These are phyloP conservation scores for Cladosporium phlei DNA, from an alignment of 2,329 filamentous ascomycete species.

Conservation along the genomic window DNA sequence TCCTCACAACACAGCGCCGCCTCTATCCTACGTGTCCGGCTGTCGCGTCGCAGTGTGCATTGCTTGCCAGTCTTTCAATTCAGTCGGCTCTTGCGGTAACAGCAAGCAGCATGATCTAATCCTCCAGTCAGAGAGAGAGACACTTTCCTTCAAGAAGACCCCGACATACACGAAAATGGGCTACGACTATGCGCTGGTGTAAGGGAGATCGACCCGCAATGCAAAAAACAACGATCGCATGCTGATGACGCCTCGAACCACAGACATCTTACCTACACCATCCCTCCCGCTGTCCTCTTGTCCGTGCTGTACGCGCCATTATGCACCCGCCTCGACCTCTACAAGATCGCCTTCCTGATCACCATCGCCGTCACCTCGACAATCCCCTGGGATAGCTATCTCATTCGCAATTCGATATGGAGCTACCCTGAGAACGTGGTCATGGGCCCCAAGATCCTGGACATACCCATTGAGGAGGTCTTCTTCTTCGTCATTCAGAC, in stretches of 20 bases:
- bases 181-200: constrained; percentile 60
- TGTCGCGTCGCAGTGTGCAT: too few relatives aligned
- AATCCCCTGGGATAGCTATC: constrained; percentile 71
- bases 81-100: background rate
- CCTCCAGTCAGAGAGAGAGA: too few relatives aligned
- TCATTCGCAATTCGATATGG: constrained; percentile 65
- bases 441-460: constrained; percentile 56
- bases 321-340: constrained; percentile 57
- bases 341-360: constrained; percentile 58
- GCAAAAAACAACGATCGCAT: too few relatives aligned
- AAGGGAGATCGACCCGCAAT: constrained; percentile 32
- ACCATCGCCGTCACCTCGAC: constrained; percentile 62
- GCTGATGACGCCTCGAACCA: background rate
- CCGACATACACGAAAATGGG: constrained; percentile 41
- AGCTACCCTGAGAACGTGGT: constrained; percentile 64
- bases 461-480: constrained; percentile 66
- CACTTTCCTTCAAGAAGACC: background rate
- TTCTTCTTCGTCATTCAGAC: constrained; percentile 77
- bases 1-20: too few relatives aligned
- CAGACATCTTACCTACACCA: constrained; percentile 63
- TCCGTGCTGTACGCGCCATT: constrained; percentile 58
- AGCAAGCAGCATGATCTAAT: constrained; percentile 8
- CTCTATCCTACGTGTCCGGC: too few relatives aligned
- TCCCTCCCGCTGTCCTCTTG: constrained; percentile 57
- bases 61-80: too few relatives aligned